These are phyloP conservation scores for Trichoderma koningii DNA, from an alignment of 2,329 filamentous ascomycete genomes.

Conservation along the genomic window DNA sequence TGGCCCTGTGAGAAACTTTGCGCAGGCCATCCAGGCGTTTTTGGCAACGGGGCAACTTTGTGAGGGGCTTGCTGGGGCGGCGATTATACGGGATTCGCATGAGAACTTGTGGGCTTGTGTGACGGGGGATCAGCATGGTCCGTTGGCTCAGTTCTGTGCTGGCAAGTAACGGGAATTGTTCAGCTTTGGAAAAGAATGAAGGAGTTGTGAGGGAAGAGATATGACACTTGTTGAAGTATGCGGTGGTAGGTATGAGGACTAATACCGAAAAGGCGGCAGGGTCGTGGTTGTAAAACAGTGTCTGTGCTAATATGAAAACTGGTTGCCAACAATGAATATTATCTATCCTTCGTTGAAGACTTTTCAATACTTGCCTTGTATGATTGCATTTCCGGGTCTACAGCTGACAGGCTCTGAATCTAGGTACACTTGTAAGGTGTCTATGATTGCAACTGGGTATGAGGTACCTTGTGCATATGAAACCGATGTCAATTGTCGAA, in stretches of 20 bases:
- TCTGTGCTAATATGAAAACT: too few species aligned
- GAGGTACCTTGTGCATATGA: background rate
- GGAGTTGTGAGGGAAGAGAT: background rate
- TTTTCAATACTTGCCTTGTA: too few species aligned
- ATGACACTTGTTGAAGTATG: too few species aligned
- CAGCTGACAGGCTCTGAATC: too few species aligned
- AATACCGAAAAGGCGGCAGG: too few species aligned
- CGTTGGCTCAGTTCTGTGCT: background rate
- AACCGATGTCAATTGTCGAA: background rate
- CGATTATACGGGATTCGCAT: background rate
- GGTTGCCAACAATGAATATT: too few species aligned
- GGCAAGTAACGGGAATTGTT: background rate
- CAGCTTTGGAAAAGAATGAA: background rate
- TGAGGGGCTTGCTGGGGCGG: background rate
- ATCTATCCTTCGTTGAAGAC: too few species aligned
- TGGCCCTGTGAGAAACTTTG: background rate
- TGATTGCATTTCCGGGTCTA: too few species aligned
- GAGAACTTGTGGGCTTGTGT: conserved; percentile 1
- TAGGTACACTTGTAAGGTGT: background rate
- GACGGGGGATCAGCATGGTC: background rate
- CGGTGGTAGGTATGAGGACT: too few species aligned
- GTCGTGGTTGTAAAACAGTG: too few species aligned
- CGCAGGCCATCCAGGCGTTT: background rate
- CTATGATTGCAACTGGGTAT: background rate
- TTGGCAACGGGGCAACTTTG: background rate